These are phyloP conservation scores for Candida glaebosa DNA, from an alignment of 805 yeast species.

Conservation along the genomic window DNA sequence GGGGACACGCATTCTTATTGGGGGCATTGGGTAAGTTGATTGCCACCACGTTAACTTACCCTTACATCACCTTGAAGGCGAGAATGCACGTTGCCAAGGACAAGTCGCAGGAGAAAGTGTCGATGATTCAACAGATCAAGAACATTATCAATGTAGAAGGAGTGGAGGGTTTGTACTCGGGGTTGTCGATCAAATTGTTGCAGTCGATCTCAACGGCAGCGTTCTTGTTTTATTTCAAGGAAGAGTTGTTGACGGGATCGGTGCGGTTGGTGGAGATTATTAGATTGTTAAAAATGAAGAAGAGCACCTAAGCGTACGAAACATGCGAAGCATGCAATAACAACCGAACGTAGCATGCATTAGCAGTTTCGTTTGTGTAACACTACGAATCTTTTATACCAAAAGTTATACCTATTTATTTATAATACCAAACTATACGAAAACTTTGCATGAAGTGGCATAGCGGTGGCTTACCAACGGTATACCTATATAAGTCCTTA, in stretches of 20 bases:
- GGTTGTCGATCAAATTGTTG: constrained; percentile 71
- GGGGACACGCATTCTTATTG: constrained; percentile 75
- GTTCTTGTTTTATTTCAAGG: constrained; percentile 85
- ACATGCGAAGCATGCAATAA: no score
- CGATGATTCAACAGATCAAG: constrained; percentile 50
- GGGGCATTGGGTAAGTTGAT: constrained; percentile 89
- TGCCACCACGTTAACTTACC: constrained; percentile 89
- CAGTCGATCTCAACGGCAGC: constrained; percentile 90
- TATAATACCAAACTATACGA: no score
- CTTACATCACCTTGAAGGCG: constrained; percentile 84
- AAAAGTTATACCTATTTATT: no score
- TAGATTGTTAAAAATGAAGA: constrained; percentile 20
- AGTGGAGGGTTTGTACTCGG: constrained; percentile 71
- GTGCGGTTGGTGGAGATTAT: constrained; percentile 49
- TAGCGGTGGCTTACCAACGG: no score
- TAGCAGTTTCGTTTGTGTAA: no score
- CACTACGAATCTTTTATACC: no score
- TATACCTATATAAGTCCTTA: no score
- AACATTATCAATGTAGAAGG: constrained; percentile 71
- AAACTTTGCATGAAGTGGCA: no score
- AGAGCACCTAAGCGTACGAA: no score
- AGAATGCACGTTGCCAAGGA: constrained; percentile 73
- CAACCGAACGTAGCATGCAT: no score
- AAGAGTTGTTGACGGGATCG: constrained; percentile 66
- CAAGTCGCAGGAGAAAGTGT: constrained; percentile 20